These are phyloP conservation scores for Lanmaoa pseudosensibilis DNA, from an alignment of 768 basidiomycete genomes.

Conservation along the genomic window DNA sequence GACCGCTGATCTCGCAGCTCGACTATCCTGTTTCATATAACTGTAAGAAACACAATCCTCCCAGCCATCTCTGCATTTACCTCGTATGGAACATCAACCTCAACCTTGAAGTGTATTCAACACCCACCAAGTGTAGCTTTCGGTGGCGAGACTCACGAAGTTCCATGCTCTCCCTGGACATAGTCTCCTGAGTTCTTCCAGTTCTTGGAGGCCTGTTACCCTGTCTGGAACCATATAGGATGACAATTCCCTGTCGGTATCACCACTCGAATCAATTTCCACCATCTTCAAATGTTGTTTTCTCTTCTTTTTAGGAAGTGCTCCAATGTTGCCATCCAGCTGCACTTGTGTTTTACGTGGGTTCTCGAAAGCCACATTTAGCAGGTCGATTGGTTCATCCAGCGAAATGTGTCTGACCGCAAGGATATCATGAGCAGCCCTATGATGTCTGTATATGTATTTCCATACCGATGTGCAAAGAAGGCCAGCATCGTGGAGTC, in stretches of 20 bases:
- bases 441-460: background rate
- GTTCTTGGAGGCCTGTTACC: slow-evolving; percentile 71
- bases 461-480: slow-evolving; percentile 68
- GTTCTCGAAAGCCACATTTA: slow-evolving; percentile 96
- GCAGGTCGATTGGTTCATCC: slow-evolving; percentile 83
- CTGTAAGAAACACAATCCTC: slow-evolving; percentile 3
- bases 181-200: slow-evolving; percentile 73
- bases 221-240: slow-evolving; percentile 88
- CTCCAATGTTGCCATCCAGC: slow-evolving; percentile 45
- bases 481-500: slow-evolving; percentile 85
- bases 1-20: slow-evolving; percentile 50
- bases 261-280: background rate
- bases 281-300: slow-evolving; percentile 26
- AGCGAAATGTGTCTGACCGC: slow-evolving; percentile 61
- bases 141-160: slow-evolving; percentile 55
- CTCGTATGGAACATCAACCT: slow-evolving; percentile 80
- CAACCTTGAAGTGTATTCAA: slow-evolving; percentile 52
- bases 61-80: slow-evolving; percentile 39
- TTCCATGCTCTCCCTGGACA: slow-evolving; percentile 86
- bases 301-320: slow-evolving; percentile 45
- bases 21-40: slow-evolving; percentile 56
- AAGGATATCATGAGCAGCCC: background rate
- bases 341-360: slow-evolving; percentile 69
- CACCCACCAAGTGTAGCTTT: background rate
- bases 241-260: slow-evolving; percentile 13